Conservation (phyloP, 1,139 yeast genomes). For the Saccharomyces hybrid region DNA sequence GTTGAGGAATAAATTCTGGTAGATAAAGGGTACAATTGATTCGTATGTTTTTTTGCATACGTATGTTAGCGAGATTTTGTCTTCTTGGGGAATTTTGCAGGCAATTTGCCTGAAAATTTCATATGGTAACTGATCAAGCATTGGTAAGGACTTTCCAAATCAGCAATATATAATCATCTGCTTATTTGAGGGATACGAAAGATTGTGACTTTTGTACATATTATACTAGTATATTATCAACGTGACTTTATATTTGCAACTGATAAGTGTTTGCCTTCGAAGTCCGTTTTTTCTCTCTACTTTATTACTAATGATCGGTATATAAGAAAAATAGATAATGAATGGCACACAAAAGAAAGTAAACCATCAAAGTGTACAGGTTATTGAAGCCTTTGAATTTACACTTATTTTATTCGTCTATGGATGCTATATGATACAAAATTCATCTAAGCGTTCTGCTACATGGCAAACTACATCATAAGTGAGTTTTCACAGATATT, state of each 20-base stretch:
- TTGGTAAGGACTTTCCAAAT: slow-evolving; percentile 4
- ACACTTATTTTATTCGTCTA: no score
- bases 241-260: not conserved
- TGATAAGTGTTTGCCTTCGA: not conserved
- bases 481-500: not conserved
- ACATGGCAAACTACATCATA: no score
- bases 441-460: no score
- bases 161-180: not conserved
- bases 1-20: slow-evolving; percentile 24
- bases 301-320: no score
- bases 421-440: not conserved
- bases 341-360: no score
- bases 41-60: slow-evolving; percentile 17
- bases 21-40: slow-evolving; percentile 16
- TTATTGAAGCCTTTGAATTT: no score
- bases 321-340: no score
- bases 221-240: not conserved
- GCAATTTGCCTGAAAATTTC: slow-evolving; percentile 20
- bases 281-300: not conserved
- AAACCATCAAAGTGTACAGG: no score
- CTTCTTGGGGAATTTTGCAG: slow-evolving; percentile 20
- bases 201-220: not conserved
- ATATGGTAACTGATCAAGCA: slow-evolving; percentile 25
- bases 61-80: slow-evolving; percentile 22
- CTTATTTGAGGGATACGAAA: not conserved